Conservation (phyloP, 306 rosid genomes). For the Castanea mollissima region DNA sequence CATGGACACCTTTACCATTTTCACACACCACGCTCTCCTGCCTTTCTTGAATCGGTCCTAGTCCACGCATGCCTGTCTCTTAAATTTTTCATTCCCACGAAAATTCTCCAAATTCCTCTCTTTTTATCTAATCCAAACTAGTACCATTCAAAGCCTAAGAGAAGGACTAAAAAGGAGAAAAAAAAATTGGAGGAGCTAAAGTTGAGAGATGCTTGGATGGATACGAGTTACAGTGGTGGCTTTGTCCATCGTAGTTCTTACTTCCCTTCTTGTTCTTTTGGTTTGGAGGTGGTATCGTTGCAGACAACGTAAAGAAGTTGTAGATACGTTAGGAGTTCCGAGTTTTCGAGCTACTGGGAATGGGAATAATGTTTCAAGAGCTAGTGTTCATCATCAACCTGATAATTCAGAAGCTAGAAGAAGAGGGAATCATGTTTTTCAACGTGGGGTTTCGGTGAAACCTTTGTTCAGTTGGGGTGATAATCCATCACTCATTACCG, state of each 20-base stretch:
- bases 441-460: slow-evolving; percentile 48
- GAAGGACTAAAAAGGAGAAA: neutral
- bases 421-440: slow-evolving; percentile 34
- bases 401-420: slow-evolving; percentile 34
- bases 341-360: slow-evolving; percentile 28
- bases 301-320: neutral
- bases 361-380: slow-evolving; percentile 20
- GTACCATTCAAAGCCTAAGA: neutral
- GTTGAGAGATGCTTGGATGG: slow-evolving; percentile 38
- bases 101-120: neutral
- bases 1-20: neutral
- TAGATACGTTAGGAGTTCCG: neutral
- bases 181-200: slow-evolving; percentile 2
- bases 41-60: slow-evolving; percentile 53
- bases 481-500: slow-evolving; percentile 63
- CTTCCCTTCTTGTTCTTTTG: slow-evolving; percentile 13
- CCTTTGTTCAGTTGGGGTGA: slow-evolving; percentile 70
- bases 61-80: slow-evolving; percentile 47
- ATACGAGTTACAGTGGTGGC: slow-evolving; percentile 34
- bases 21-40: slow-evolving; percentile 14
- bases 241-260: slow-evolving; percentile 12
- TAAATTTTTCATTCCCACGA: neutral
- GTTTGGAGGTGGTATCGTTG: slow-evolving; percentile 22
- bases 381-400: slow-evolving; percentile 21
- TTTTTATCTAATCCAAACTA: neutral